Evolutionary conservation across 805 yeast species (phyloP), one percentile per base, ranked within the genome.

Genomic region (Yamadazyma tumulicola): DNA sequence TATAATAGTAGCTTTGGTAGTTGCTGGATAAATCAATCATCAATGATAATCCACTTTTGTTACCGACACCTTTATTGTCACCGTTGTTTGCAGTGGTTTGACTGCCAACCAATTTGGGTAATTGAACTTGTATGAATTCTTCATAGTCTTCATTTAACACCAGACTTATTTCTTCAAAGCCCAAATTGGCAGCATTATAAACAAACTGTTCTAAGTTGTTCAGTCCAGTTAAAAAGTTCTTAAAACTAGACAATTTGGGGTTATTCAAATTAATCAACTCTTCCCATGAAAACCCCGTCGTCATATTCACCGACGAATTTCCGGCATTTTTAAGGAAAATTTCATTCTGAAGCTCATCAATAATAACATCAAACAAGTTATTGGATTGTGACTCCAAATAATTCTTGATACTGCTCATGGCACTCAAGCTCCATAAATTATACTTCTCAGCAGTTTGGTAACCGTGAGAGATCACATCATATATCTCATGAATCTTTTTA

Each of bases 281-380:
- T 9, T 41, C 52, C 64, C 64, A 57, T 18, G 48, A 41, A 26
- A 32, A 43, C 7, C 33, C 43, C 39, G 26, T 43, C 8, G 7
- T 8, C 7, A 8, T 7, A 8, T 25, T 25, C 25, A 26, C 5
- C 8, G 7, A 7, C n/a, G 13, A 8, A 12, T 7, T 24, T 7
- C n/a, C n/a, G 5, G 29, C 6, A 13, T 11, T 19, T 30, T 43
- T 43, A 20, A 41, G 63, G 48, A 81, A 85, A n/a, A 85, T 62
- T 37, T 85, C 81, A 30, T 69, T 72, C 39, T 77, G 79, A 26
- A 87, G 60, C 49, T 88, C 95, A 42, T 85, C 95, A n/a, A 85
- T 64, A 13, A 89, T 64, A 42, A 76, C 75, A 30, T 81, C 87
- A 48, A 82, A 81, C 19, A 89, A 61, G 26, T 73, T 70, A 38